phyloP scores from a whole-genome alignment of 768 basidiomycete species.

The Tylopilus rubrobrunneus region DNA sequence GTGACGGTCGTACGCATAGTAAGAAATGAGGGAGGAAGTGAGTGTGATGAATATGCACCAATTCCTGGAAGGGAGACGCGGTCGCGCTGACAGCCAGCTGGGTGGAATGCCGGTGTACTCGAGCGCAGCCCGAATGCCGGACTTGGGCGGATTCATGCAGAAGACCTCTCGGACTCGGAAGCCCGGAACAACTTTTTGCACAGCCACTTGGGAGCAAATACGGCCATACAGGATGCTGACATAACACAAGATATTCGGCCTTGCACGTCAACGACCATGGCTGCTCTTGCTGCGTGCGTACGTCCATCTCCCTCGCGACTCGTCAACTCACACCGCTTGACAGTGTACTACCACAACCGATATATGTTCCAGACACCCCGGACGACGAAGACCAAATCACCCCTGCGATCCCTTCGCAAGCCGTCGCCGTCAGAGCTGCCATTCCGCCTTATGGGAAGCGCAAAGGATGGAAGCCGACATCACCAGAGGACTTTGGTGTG shows the following conservation, averaged over 20 bases:
- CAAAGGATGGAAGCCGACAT: conserved; percentile 78
- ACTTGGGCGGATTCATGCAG: conserved; percentile 29
- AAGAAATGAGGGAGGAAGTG: conserved; percentile 63
- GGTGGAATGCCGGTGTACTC: conserved; percentile 65
- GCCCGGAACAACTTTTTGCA: conserved; percentile 18
- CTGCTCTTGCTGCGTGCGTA: conserved; percentile 76
- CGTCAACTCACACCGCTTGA: conserved; percentile 1
- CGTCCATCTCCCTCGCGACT: not conserved
- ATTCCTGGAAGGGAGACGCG: conserved; percentile 84
- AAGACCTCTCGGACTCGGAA: conserved; percentile 18
- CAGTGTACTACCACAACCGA: conserved; percentile 67
- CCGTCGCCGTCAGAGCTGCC: conserved; percentile 46
- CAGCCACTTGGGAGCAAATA: conserved; percentile 25
- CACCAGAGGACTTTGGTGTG: conserved; percentile 81
- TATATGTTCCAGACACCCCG: conserved; percentile 46
- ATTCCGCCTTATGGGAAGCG: conserved; percentile 87
- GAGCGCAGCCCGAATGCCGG: conserved; percentile 60
- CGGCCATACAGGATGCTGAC: conserved; percentile 18
- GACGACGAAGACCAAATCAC: conserved; percentile 60
- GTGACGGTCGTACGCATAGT: conserved; percentile 82
- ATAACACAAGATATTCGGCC: conserved; percentile 8
- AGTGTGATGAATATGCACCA: conserved; percentile 90
- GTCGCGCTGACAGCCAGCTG: conserved; percentile 81
- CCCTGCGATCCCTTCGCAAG: conserved; percentile 30
- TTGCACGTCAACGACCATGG: conserved; percentile 35